phyloP scores from a whole-genome alignment of 805 yeast species.

The Cephaloascus albidus region DNA sequence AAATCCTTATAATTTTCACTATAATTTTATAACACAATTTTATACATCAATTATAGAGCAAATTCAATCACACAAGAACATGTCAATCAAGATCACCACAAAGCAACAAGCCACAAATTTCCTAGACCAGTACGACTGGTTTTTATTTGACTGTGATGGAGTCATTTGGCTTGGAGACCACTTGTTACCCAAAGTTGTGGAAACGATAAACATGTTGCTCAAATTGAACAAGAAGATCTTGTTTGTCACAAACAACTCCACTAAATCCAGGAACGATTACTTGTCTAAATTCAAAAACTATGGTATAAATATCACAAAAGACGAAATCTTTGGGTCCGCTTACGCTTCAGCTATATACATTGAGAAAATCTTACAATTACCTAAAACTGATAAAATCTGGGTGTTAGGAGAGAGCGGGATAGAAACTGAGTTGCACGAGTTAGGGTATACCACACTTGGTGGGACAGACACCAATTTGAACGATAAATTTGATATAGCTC shows the following conservation, averaged over 20 bases:
- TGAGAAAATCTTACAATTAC: conserved; percentile 63
- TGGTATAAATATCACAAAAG: conserved; percentile 34
- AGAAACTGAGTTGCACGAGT: conserved; percentile 61
- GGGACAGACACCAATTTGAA: conserved; percentile 63
- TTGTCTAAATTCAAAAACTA: conserved; percentile 64
- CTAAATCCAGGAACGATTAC: conserved; percentile 78
- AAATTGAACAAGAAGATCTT: conserved; percentile 53
- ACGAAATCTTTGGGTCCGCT: conserved; percentile 85
- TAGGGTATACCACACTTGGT: conserved; percentile 75
- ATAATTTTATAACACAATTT: too few relatives aligned
- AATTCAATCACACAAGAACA: too few relatives aligned
- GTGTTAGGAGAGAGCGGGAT: conserved; percentile 87
- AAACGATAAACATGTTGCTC: conserved; percentile 59
- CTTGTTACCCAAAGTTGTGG: conserved; percentile 67
- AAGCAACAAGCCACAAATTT: conserved; percentile 42
- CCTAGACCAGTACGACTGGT: conserved; percentile 66
- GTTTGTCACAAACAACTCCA: conserved; percentile 93
- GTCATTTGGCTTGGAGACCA: conserved; percentile 90
- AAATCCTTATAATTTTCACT: too few relatives aligned
- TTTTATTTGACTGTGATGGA: conserved; percentile 95
- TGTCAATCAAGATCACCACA: conserved; percentile 41
- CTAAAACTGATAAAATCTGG: conserved; percentile 74
- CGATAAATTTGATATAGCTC: conserved; percentile 45
- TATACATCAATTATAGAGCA: too few relatives aligned
- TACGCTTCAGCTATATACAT: conserved; percentile 87